These are phyloP conservation scores for Crithidia thermophila DNA, from an alignment of 208 protist genomes.

Conservation along the genomic window DNA sequence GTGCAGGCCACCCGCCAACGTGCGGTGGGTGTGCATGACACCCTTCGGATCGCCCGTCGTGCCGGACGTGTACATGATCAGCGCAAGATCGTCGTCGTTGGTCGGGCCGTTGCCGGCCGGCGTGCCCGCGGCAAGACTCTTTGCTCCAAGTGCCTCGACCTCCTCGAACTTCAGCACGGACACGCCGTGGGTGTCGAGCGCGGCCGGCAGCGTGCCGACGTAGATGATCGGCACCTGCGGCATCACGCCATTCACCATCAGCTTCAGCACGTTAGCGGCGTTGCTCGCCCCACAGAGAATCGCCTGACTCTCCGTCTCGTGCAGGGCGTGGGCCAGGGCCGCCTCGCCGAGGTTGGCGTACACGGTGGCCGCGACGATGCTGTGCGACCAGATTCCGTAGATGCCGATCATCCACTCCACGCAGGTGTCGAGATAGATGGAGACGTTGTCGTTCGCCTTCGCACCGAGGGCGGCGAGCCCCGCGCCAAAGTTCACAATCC, in stretches of 20 bases:
- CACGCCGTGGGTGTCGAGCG: conserved; percentile 17
- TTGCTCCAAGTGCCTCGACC: conserved; percentile 48
- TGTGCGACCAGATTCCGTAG: conserved; percentile 76
- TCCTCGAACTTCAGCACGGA: conserved; percentile 55
- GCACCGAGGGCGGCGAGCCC: conserved; percentile 60
- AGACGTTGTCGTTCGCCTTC: conserved; percentile 38
- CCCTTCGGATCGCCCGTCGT: conserved; percentile 93
- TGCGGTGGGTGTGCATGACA: conserved; percentile 85
- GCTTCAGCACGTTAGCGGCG: conserved; percentile 48
- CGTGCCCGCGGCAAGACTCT: conserved; percentile 2
- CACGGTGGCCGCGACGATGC: conserved; percentile 69
- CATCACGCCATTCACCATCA: conserved; percentile 48
- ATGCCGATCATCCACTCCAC: conserved; percentile 79
- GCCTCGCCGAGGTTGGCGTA: conserved; percentile 89
- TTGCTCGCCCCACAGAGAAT: conserved; percentile 68
- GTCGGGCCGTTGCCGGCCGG: conserved; percentile 45
- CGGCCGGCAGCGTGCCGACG: conserved; percentile 42
- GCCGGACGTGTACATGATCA: conserved; percentile 82
- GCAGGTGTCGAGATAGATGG: conserved; percentile 85
- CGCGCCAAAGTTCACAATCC: conserved; percentile 54
- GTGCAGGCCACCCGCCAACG: conserved; percentile 48
- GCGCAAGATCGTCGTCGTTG: conserved; percentile 41
- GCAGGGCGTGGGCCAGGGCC: conserved; percentile 63
- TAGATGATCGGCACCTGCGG: conserved; percentile 59
- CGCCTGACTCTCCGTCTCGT: conserved; percentile 60